Base-by-base conservation (phyloP, 108 stramenopile genomes). In the Seminavis robusta region DNA sequence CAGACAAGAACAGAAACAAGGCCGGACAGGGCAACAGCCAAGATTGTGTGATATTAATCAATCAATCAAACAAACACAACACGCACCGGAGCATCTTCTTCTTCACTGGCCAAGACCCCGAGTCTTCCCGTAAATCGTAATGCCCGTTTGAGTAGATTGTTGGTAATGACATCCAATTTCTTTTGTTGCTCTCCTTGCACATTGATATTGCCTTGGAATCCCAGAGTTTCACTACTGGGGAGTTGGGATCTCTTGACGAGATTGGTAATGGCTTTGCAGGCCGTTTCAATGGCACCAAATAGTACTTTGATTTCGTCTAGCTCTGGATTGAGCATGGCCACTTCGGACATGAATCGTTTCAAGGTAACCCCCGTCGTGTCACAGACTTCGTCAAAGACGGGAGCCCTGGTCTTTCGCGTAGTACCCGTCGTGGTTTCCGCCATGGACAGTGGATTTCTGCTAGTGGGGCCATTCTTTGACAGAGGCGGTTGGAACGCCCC, bases 91-190 rank as follows among this genome's bases (percentile, higher is more conserved):
- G 73, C 67, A 59, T 88, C 86, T 65, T 92, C 90, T 62, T 88
- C 87, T 57, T 76, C 83, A 2, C 89, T 82, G 10, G 84, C 89
- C 17, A 90, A 70, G 1, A 94, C 79, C 21, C 86, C 80, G 7
- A 90, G 39, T 24, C 79, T 69, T 7, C 93, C 93, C 0, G 89
- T 90, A 52, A 90, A 94, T 24, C 83, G 76, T 34, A 99, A 79
- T 6, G 96, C 93, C 45, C 95, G 95, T 56, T 94, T 90, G 26
- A 99, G 65, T 6, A 97, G 83, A 26, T 96, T 94, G 67, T 97
- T 95, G 20, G 97, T 93, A 45, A 99, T 83, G 40, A 96, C 80
- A 89, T 99, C 98, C 2, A 99, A 84, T 64, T 90, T 90, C 72
- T 85, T 80, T 33, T 90, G 83, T 53, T 92, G 85, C 56, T 90